Conservation (phyloP, 208 protist genomes). For the Naegleria lovaniensis region DNA sequence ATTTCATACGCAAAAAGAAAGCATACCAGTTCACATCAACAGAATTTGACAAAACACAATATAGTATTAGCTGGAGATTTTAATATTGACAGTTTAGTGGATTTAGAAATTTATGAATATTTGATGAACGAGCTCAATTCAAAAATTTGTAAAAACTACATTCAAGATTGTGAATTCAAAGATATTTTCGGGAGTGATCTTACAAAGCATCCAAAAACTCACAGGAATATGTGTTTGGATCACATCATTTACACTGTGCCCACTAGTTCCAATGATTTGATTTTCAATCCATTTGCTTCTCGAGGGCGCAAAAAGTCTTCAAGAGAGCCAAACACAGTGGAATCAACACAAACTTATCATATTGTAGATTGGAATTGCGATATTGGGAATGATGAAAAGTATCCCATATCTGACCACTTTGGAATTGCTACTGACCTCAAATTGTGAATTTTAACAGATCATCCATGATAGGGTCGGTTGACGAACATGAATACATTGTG, state of each 20-base stretch:
- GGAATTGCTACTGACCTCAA: background rate
- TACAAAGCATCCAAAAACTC: background rate
- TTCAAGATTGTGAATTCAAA: background rate
- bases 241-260: background rate
- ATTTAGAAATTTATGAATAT: background rate
- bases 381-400: background rate
- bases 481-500: no score
- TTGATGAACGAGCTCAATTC: background rate
- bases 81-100: background rate
- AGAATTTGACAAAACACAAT: background rate
- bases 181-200: background rate
- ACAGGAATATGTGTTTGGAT: background rate
- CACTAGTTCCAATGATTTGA: background rate
- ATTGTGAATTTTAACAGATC: no score
- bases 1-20: background rate
- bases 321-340: background rate
- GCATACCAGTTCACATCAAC: background rate
- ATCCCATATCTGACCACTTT: background rate
- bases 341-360: background rate
- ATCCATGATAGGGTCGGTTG: no score
- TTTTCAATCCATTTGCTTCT: no score
- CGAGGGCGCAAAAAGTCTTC: background rate
- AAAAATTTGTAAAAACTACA: background rate
- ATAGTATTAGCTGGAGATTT: background rate
- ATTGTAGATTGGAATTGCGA: background rate